Evolutionary conservation across 371 early-diverging fungal genomes (phyloP), one percentile per base, ranked within the genome.

Genomic region (Apophysomyces sp.): DNA sequence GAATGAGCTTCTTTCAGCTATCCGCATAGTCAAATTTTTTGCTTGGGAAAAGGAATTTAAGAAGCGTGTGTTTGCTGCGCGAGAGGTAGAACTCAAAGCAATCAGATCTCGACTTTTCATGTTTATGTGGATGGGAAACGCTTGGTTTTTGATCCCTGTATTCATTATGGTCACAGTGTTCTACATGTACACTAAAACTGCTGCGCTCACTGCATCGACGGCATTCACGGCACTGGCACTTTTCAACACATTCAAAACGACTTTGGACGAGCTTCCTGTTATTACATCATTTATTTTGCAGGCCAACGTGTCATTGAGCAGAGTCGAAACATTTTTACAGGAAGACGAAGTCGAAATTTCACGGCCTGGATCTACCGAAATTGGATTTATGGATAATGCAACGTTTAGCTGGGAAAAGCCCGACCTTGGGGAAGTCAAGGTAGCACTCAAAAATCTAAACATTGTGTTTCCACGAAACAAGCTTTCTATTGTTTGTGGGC

Each of bases 21-120:
- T 92, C 51, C 86, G 89, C 32, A 87, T 91, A 9, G 85, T 92
- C 60, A 92, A 92, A 65, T 85, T 92, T 63, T 92, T 91, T 80
- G 92, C 89, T 21, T 92, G 92, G 92, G 90, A 92, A 72, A 67
- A 81, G 55, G 79, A 87, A 57, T 90, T 92, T 57, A 73, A 78
- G 39, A 73, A 76, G 34, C 80, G 83, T 44, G 70, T 84, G 27
- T 66, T 74, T 2, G 74, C 68, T 13, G 79, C 84, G 6, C 78
- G 86, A 59, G 76, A 78, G 31, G 63, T 56, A 21, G 86, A 86
- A 58, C 60, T 86, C 27, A 77, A 77, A 55, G 77, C 76, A 0
- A 77, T 85, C 51, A 70, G 71, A 32, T 54, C 61, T 13, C 68
- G 82, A 39, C 66, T 81, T 8, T 60, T 79, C 44, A 69, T 70